phyloP scores from a whole-genome alignment of 257 asterid species.

The Thymus quinquecostatus region DNA sequence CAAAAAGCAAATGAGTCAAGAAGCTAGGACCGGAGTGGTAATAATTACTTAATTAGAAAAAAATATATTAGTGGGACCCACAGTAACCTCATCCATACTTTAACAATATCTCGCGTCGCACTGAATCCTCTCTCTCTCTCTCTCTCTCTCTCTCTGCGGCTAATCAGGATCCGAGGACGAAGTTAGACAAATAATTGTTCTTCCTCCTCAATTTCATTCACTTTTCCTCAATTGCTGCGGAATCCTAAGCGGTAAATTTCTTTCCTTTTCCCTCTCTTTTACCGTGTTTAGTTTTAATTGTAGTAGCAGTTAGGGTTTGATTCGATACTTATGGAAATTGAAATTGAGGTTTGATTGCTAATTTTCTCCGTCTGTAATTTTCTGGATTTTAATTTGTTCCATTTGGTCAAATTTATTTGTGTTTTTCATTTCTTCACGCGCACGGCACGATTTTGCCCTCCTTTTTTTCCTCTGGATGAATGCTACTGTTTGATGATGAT shows the following conservation, averaged over 20 bases:
- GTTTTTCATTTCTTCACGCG: neutral
- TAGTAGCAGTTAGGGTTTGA: constrained; percentile 32
- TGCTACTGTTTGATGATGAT: neutral
- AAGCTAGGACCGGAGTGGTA: too few relatives aligned
- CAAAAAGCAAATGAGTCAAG: too few relatives aligned
- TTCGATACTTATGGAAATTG: constrained; percentile 16
- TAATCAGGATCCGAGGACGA: constrained; percentile 3
- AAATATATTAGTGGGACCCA: constrained; percentile 16
- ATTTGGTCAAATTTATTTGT: neutral
- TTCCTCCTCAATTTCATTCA: neutral
- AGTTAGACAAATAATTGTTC: neutral
- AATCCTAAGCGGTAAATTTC: constrained; percentile 26
- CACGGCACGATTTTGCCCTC: neutral
- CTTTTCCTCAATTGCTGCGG: constrained; percentile 1
- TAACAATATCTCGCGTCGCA: constrained; percentile 29
- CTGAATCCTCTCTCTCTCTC: constrained; percentile 27
- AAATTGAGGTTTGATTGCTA: constrained; percentile 6
- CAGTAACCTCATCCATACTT: constrained; percentile 15
- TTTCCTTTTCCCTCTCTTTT: neutral
- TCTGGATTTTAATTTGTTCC: neutral
- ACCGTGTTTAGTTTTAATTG: neutral
- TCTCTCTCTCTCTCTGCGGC: too few relatives aligned
- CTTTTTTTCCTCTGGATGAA: neutral
- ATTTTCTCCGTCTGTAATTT: neutral
- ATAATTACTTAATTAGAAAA: neutral